Evolutionary conservation across 805 yeast genomes (phyloP).

Genomic region (Suhomyces sp.): DNA sequence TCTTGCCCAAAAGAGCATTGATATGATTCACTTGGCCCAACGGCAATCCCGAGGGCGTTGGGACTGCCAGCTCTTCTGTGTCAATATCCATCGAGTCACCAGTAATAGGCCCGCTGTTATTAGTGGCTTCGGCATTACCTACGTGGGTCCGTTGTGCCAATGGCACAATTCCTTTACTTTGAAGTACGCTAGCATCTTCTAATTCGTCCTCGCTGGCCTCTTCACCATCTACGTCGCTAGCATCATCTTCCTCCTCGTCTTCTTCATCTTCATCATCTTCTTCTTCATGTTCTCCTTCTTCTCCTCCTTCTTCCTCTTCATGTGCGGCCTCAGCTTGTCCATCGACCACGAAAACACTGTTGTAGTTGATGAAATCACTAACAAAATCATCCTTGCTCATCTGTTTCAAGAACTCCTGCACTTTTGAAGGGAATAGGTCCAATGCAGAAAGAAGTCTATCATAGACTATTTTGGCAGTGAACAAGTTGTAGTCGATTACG

Average conservation of each 20-base stretch:
- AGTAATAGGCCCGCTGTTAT: constrained; percentile 5
- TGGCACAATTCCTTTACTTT: background rate
- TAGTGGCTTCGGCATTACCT: background rate
- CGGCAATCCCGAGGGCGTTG: constrained; percentile 1
- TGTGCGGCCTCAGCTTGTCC: constrained; percentile 6
- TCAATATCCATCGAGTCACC: constrained; percentile 2
- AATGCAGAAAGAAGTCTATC: constrained; percentile 17
- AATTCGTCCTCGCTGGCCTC: constrained; percentile 11
- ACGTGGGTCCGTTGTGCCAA: background rate
- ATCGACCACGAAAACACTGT: constrained; percentile 12
- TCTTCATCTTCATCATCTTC: constrained; percentile 8
- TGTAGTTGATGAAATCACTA: constrained; percentile 28
- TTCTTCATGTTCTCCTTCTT: constrained; percentile 10
- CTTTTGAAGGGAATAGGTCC: constrained; percentile 15
- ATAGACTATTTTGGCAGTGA: constrained; percentile 22
- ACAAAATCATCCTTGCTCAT: constrained; percentile 25
- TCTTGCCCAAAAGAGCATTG: background rate
- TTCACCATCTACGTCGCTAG: constrained; percentile 8
- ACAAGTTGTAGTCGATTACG: constrained; percentile 14
- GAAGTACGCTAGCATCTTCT: constrained; percentile 7
- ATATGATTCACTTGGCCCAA: constrained; percentile 4
- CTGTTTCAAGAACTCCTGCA: constrained; percentile 15
- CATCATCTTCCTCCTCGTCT: constrained; percentile 11
- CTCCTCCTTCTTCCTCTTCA: constrained; percentile 9
- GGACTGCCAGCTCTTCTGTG: background rate